Evolutionary conservation across 1,139 yeast genomes (phyloP), one percentile per base, ranked within the genome.

Genomic region (Saccharomyces hybrid): DNA sequence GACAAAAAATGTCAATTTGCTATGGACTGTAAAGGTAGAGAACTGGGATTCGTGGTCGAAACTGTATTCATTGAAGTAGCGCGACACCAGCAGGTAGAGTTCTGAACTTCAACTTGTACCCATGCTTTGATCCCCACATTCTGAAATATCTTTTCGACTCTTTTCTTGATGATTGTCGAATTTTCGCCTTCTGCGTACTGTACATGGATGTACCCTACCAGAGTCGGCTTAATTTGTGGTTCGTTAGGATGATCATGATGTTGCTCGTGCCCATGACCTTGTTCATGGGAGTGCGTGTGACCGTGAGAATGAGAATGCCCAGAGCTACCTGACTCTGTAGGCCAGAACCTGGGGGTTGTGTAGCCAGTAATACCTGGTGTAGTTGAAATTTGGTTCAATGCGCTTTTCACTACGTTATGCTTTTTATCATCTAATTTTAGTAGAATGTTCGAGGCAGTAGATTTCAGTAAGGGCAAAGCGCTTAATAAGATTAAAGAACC

Each of bases 281-380:
- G 71, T 4, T 61, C 50, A 58, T 71, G 73, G 1, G 64, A 56
- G 48, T 69, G 69, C 3, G 57, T 55, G 48, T 62, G 67, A 12
- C 55, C 49, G 27, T 71, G 69, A 7, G 76, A 77, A 50, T 59
- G 63, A 9, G 57, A 55, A 49, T 64, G 65, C n/a, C 56, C 51
- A 12, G 55, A 59, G 2, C 62, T 50, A 38, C 64, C 63, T 34
- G 67, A 56, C 16, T 73, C 71, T 14, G 80, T 80, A 4, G 93
- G 88, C 98, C 98, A 91, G 70, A 91, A 91, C 60, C 96, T 75
- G 2, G 97, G 97, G 0, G 91, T 87, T 0, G 95, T 82, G 63
- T 88, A 88, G 1, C 96, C 84, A 51, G 84, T 81, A 1, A 93
- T 87, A 1, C 98, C 98, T 8, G 87, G 84, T 12, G 88, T 78